Percentiles rank a stretch among this genome's conserved stretches.
phyloP scores from a whole-genome alignment of 805 yeast genomes.

The Barnettozyma populi region DNA sequence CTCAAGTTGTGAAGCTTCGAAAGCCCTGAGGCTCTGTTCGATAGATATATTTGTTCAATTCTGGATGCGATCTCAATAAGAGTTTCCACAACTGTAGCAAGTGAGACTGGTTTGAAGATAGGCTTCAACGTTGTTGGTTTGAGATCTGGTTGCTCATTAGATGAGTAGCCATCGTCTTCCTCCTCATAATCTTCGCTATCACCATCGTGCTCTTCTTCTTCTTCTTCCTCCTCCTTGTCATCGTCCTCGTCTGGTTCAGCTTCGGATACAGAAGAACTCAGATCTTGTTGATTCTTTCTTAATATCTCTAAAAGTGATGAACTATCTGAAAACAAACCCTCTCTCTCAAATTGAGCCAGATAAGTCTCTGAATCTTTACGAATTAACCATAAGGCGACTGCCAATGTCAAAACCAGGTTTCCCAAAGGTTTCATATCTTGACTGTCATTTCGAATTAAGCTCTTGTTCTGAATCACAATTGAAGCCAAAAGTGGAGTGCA shows the following conservation, averaged over 20 bases:
- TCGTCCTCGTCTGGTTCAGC: conserved; percentile 24
- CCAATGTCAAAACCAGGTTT: conserved; percentile 46
- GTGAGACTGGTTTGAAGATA: conserved; percentile 7
- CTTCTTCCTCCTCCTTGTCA: conserved; percentile 14
- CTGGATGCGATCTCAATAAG: conserved; percentile 17
- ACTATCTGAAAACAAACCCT: conserved; percentile 62
- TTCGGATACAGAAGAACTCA: conserved; percentile 12
- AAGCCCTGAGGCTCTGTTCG: conserved; percentile 21
- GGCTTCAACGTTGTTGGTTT: conserved; percentile 3
- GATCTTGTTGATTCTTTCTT: conserved; percentile 12
- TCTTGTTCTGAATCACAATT: conserved; percentile 49
- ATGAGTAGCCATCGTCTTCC: conserved; percentile 19
- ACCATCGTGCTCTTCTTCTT: conserved; percentile 13
- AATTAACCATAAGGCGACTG: conserved; percentile 41
- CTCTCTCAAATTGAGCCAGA: conserved; percentile 52
- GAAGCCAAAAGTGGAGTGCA: conserved; percentile 53
- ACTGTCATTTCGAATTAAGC: conserved; percentile 22
- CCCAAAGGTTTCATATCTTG: conserved; percentile 26
- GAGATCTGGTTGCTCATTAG: conserved; percentile 2
- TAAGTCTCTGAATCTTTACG: conserved; percentile 39
- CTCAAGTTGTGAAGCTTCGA: conserved; percentile 25
- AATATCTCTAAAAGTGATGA: conserved; percentile 27
- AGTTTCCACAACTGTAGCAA: conserved; percentile 7
- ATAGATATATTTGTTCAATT: conserved; percentile 28
- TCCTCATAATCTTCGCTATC: conserved; percentile 22